phyloP scores from a whole-genome alignment of 495 filamentous ascomycete genomes.

The Xylaria palmicola region DNA sequence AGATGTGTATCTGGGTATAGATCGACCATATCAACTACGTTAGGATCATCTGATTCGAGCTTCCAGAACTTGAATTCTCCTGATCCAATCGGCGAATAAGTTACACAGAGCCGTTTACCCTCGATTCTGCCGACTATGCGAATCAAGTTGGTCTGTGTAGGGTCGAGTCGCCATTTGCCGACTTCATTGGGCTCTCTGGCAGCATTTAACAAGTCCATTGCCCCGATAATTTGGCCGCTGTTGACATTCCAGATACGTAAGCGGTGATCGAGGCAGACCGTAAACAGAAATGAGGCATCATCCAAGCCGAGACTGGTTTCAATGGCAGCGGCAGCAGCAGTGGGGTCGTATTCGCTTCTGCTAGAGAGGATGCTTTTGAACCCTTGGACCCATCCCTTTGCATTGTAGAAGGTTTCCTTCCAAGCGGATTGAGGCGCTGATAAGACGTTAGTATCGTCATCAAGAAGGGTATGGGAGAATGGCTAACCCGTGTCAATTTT shows the following conservation, averaged over 20 bases:
- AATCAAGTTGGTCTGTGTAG: slow-evolving; percentile 67
- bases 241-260: slow-evolving; percentile 82
- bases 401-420: slow-evolving; percentile 76
- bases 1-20: slow-evolving; percentile 61
- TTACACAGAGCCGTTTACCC: slow-evolving; percentile 71
- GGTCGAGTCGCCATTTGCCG: slow-evolving; percentile 71
- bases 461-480: background rate
- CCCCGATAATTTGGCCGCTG: slow-evolving; percentile 63
- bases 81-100: slow-evolving; percentile 81
- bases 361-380: slow-evolving; percentile 67
- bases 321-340: slow-evolving; percentile 38
- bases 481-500: slow-evolving; percentile 64
- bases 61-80: slow-evolving; percentile 97
- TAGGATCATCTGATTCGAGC: slow-evolving; percentile 61
- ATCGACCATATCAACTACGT: slow-evolving; percentile 65
- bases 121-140: slow-evolving; percentile 65
- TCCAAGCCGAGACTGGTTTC: slow-evolving; percentile 49
- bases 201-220: slow-evolving; percentile 32
- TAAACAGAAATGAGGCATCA: slow-evolving; percentile 64
- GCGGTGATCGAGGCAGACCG: slow-evolving; percentile 81
- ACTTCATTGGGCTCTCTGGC: slow-evolving; percentile 54
- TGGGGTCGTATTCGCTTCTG: slow-evolving; percentile 37
- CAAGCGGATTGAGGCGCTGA: slow-evolving; percentile 56
- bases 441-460: slow-evolving; percentile 3
- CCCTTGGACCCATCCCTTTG: slow-evolving; percentile 72